Conservation (phyloP, 2,329 filamentous ascomycete species). For the Colletotrichum liriopes region DNA sequence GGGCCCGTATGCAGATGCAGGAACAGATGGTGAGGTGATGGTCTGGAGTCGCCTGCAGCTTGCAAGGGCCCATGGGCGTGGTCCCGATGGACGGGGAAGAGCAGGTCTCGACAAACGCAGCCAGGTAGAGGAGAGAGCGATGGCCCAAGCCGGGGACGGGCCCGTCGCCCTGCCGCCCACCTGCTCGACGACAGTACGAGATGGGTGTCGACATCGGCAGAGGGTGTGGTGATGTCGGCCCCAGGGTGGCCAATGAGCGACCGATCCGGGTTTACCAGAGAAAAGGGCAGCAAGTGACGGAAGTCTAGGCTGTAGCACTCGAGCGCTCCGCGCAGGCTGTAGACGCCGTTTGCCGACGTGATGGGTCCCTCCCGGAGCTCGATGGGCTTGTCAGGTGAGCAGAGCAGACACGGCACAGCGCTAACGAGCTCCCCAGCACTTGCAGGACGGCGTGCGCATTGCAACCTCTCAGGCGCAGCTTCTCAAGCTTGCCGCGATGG, state of each 20-base stretch:
- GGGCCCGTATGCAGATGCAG: conserved; percentile 24
- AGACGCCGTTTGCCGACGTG: conserved; percentile 30
- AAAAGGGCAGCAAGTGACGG: background rate
- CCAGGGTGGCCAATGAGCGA: conserved; percentile 15
- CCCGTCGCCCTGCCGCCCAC: conserved; percentile 32
- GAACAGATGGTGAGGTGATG: conserved; percentile 35
- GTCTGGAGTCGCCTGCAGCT: conserved; percentile 28
- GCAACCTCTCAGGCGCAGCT: conserved; percentile 30
- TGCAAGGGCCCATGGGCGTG: conserved; percentile 17
- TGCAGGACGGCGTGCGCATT: conserved; percentile 27
- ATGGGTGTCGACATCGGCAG: conserved; percentile 13
- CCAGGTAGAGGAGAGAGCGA: conserved; percentile 11
- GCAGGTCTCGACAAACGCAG: conserved; percentile 18
- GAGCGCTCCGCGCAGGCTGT: background rate
- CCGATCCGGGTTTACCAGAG: background rate
- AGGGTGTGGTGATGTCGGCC: conserved; percentile 39
- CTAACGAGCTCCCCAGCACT: conserved; percentile 26
- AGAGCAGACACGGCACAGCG: conserved; percentile 9
- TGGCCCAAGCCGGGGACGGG: conserved; percentile 10
- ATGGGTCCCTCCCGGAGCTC: background rate
- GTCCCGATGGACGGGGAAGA: conserved; percentile 27
- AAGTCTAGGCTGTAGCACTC: background rate
- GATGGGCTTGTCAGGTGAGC: conserved; percentile 5
- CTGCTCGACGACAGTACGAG: conserved; percentile 10
- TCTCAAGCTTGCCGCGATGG: conserved; percentile 2